Base-by-base conservation (phyloP, 768 basidiomycete species). In the Suillus variegatus region DNA sequence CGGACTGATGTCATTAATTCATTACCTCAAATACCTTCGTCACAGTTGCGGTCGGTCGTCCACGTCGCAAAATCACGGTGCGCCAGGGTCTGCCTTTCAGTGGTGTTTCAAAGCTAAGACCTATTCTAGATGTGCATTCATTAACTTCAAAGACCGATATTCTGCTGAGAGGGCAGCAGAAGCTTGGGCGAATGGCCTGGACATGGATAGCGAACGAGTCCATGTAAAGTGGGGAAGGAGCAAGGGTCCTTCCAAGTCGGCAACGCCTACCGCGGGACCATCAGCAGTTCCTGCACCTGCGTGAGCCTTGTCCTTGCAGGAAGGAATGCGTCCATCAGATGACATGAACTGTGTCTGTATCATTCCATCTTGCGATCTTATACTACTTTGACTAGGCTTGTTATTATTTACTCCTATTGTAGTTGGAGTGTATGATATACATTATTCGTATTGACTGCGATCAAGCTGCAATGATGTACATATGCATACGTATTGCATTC, bases 171-270 rank as follows among this genome's bases (percentile, higher is more conserved):
- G 82, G 18, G 95, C 93, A 0, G 96, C 96, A 0, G 87, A 92
- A 67, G 89, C 91, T 12, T 94, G 96, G 88, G 87, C 94, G n/a
- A 88, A 89, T 67, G 95, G 96, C 2, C 80, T 99, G 12, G 96
- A 97, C 69, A 82, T 98, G 32, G 90, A 94, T 36, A 91, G 88
- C 1, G 88, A 90, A 73, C 82, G 81, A 41, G 85, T 91, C 12
- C 81, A 84, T 54, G 85, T 97, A 35, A 93, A 90, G 69, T 99
- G 97, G 97, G 97, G 97, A 4, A 84, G 95, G 65, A 89, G 93
- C 72, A 86, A 77, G 80, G 73, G 74, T 8, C 68, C 72, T 10
- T 66, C 73, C 3, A 85, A 84, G 61, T 69, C 73, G 40, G 65
- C 79, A 22, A 58, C 61, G n/a, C 40, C 51, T 61, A 36, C 32